Evolutionary conservation across 192 early-diverging fungal species (phyloP).

Genomic region (Coemansia sp.): DNA sequence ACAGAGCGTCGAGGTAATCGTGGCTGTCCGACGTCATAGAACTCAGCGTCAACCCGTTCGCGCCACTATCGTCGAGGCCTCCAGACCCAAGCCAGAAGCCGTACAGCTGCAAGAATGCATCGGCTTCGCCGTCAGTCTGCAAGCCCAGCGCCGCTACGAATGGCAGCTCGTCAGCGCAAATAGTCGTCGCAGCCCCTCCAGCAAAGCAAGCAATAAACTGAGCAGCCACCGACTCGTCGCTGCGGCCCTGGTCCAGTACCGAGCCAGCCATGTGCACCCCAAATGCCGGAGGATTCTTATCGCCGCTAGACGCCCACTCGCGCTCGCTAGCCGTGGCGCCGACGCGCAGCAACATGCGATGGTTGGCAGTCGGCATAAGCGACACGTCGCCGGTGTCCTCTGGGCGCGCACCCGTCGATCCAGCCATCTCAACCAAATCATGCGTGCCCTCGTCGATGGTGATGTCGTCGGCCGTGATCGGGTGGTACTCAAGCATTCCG

Average conservation of each 20-base stretch:
- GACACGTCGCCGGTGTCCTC: constrained; percentile 11
- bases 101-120: constrained; percentile 38
- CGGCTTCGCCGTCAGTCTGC: constrained; percentile 3
- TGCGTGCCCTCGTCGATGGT: constrained; percentile 24
- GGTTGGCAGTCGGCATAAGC: constrained; percentile 21
- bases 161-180: background rate
- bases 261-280: constrained; percentile 24
- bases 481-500: constrained; percentile 25
- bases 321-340: background rate
- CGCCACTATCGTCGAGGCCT: background rate
- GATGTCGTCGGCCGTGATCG: constrained; percentile 10
- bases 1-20: constrained; percentile 8
- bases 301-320: background rate
- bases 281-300: background rate
- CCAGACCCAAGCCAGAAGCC: constrained; percentile 30
- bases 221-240: background rate
- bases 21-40: background rate
- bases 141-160: constrained; percentile 24
- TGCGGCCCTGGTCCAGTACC: constrained; percentile 5
- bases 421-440: constrained; percentile 19
- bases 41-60: no score
- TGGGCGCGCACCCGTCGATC: background rate
- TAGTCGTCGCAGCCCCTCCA: constrained; percentile 1
- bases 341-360: constrained; percentile 30
- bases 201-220: constrained; percentile 30